A percentile compares a stretch with the other conserved stretches of the same genome.
Conservation (phyloP, 495 filamentous ascomycete species). For the Penicillium soppii region DNA sequence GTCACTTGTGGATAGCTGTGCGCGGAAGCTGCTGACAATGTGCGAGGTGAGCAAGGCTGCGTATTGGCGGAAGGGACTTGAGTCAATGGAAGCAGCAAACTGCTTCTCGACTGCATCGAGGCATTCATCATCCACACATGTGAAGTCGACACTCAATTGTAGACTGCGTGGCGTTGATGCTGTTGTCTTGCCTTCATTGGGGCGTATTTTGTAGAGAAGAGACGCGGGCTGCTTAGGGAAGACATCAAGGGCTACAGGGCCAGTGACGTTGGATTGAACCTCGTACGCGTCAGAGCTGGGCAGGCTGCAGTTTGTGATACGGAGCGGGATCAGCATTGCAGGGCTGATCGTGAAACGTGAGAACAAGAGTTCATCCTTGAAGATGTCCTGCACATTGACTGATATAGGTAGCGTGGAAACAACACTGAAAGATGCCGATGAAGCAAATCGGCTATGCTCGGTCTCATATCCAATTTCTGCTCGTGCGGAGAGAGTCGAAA, state of each 20-base stretch:
- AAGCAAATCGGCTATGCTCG: conserved; percentile 67
- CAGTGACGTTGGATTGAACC: conserved; percentile 57
- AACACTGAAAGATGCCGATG: conserved; percentile 57
- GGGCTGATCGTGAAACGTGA: conserved; percentile 88
- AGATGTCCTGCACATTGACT: conserved; percentile 95
- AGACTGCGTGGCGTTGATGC: conserved; percentile 51
- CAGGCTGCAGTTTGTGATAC: conserved; percentile 69
- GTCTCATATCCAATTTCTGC: conserved; percentile 80
- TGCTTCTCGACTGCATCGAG: conserved; percentile 40
- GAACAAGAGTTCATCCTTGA: conserved; percentile 79
- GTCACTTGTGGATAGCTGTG: conserved; percentile 54
- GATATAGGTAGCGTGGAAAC: conserved; percentile 77
- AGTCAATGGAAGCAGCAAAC: conserved; percentile 42
- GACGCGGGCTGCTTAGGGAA: conserved; percentile 81
- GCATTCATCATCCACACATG: conserved; percentile 68
- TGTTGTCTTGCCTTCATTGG: conserved; percentile 20
- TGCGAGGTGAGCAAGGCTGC: conserved; percentile 48
- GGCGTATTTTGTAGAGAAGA: conserved; percentile 74
- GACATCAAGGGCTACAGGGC: conserved; percentile 58
- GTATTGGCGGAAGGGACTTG: conserved; percentile 44
- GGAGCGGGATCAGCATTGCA: conserved; percentile 68
- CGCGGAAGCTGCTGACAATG: conserved; percentile 52
- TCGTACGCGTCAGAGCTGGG: conserved; percentile 67
- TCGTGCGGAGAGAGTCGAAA: conserved; percentile 68
- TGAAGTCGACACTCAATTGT: conserved; percentile 73